A percentile compares a stretch with the other conserved stretches of the same genome.
Conservation (phyloP, 2,329 filamentous ascomycete genomes). For the Stachybotrys echinatus region DNA sequence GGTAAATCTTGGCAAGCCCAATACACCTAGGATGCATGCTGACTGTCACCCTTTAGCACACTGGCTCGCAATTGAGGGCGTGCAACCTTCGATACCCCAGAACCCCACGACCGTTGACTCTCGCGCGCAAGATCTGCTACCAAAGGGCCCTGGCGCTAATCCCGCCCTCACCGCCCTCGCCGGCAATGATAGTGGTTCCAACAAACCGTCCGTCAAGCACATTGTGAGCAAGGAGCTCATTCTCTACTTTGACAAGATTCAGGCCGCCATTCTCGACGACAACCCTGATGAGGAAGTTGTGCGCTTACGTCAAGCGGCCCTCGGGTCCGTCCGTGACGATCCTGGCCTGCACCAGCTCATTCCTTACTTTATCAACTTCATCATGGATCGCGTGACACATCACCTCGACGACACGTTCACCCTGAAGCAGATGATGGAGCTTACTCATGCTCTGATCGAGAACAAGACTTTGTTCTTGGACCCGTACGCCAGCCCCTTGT, state of each 20-base stretch:
- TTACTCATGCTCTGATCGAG: conserved; percentile 76
- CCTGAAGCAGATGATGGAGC: conserved; percentile 86
- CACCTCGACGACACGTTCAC: conserved; percentile 85
- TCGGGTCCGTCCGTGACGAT: conserved; percentile 81
- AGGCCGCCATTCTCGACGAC: conserved; percentile 81
- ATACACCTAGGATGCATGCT: neutral
- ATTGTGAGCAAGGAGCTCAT: conserved; percentile 93
- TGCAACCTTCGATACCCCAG: conserved; percentile 92
- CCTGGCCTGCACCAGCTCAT: conserved; percentile 92
- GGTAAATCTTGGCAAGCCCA: conserved; percentile 44
- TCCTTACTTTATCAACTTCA: conserved; percentile 94
- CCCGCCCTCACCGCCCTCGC: conserved; percentile 75
- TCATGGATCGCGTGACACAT: conserved; percentile 94
- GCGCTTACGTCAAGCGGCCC: conserved; percentile 72
- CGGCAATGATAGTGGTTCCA: conserved; percentile 74
- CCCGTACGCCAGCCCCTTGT: conserved; percentile 59
- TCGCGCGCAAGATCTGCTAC: conserved; percentile 75
- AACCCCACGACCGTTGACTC: conserved; percentile 87
- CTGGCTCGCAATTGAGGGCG: conserved; percentile 96
- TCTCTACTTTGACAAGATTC: conserved; percentile 95
- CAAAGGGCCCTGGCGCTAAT: conserved; percentile 86
- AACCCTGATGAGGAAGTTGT: conserved; percentile 72
- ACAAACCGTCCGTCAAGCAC: conserved; percentile 92
- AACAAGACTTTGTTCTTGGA: conserved; percentile 74
- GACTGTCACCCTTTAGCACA: conserved; percentile 57